Evolutionary conservation across 352 stramenopile genomes (phyloP), one percentile per base, ranked within the genome.

Genomic region (Phytopythium sindhum): DNA sequence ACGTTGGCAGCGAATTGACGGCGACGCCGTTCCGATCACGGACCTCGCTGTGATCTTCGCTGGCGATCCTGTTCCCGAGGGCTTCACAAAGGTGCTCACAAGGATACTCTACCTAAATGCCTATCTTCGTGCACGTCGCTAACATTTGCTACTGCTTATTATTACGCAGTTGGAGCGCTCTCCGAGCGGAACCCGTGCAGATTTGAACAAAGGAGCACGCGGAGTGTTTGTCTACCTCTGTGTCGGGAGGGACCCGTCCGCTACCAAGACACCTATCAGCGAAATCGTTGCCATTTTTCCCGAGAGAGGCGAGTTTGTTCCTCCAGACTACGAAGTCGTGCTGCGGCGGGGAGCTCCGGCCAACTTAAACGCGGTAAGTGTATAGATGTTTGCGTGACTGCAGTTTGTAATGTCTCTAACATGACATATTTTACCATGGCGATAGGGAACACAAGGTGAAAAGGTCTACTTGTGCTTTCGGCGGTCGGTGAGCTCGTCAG

Each of bases 391-490:
- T 31, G 47, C 31, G 7, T 14, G 15, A 2, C 4, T 37, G 15
- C 12, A 23, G 26, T 1, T 35, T 33, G n/a, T n/a, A 11, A 1
- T 24, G 17, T 24, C 6, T 37, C 48, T 55, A 23, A 55, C 26
- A 3, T 37, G 26, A 5, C 29, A 2, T 11, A n/a, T 48, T 10
- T 45, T 42, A 4, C 19, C 4, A 10, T 44, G 28, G 4, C 7
- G 29, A 15, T 35, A 96, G 87, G 85, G 85, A 24, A 91, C 81
- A 5, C 83, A 91, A 84, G 84, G 85, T 11, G 85, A 94, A 56
- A 90, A 87, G 48, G 88, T 94, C 19, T 90, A 81, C 52, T 51
- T 96, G 48, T 94, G 84, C 68, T 87, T 82, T 45, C 92, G 90
- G 48, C 73, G 87, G 24, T 94, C 84, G 4, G 51, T 69, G 23